Evolutionary conservation across 257 asterid species (phyloP).

Genomic region (Solanum pennellii): DNA sequence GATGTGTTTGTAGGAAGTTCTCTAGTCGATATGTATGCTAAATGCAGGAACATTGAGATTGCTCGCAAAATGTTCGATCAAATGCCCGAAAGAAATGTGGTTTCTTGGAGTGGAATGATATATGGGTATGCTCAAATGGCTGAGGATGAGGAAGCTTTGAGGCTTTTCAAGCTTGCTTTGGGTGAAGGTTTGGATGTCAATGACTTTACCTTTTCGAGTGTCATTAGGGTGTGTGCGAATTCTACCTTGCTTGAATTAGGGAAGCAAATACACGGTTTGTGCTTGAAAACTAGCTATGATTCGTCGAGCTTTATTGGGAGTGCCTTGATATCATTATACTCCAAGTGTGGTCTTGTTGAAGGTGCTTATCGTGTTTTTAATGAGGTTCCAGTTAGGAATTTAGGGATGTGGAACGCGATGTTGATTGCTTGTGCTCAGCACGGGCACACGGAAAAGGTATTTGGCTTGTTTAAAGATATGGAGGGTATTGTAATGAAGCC

Average conservation of each 20-base stretch:
- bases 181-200: constrained; percentile 43
- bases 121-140: constrained; percentile 69
- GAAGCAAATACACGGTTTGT: constrained; percentile 63
- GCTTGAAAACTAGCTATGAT: constrained; percentile 49
- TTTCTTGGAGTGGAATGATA: constrained; percentile 85
- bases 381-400: constrained; percentile 39
- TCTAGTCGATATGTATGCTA: constrained; percentile 66
- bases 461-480: constrained; percentile 52
- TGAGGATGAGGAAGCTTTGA: constrained; percentile 59
- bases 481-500: constrained; percentile 36
- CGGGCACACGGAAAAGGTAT: constrained; percentile 38
- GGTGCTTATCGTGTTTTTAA: constrained; percentile 55
- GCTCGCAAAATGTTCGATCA: constrained; percentile 75
- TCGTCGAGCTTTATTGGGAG: constrained; percentile 59
- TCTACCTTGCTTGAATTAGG: constrained; percentile 66
- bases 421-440: constrained; percentile 76
- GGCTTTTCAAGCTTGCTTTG: constrained; percentile 56
- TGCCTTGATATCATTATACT: constrained; percentile 65
- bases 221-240: constrained; percentile 74
- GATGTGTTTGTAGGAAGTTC: constrained; percentile 75
- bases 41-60: constrained; percentile 41
- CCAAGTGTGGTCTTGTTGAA: constrained; percentile 68
- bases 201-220: constrained; percentile 75
- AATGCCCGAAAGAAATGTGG: constrained; percentile 80
- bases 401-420: constrained; percentile 82